A percentile compares a stretch with the other conserved stretches of the same genome.
Conservation (phyloP, 108 stramenopile genomes). For the Pseudonitzschia multistriata region DNA sequence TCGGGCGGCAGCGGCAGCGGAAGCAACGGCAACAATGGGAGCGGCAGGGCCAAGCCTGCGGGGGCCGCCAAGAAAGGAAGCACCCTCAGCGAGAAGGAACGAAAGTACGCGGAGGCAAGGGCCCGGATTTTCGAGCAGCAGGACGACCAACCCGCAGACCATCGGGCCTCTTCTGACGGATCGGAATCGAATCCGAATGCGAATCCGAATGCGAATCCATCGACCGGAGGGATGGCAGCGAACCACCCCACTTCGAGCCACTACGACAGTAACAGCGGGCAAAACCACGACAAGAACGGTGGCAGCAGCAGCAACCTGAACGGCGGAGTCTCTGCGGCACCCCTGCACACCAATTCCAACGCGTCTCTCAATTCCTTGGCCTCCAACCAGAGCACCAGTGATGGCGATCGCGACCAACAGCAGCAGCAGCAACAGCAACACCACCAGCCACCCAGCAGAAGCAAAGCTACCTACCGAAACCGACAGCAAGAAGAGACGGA, state of each 20-base stretch:
- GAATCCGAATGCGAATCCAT: no score
- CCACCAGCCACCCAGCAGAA: no score
- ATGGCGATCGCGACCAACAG: constrained; percentile 7
- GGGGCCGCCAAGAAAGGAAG: constrained; percentile 7
- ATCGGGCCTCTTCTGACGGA: no score
- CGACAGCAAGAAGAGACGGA: constrained; percentile 78
- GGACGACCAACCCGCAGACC: no score
- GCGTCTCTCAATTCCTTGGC: constrained; percentile 1
- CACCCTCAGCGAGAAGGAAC: constrained; percentile 79
- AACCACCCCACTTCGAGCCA: not conserved
- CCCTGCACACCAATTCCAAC: not conserved
- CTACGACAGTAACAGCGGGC: not conserved
- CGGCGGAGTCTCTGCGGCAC: not conserved
- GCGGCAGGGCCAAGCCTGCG: not conserved
- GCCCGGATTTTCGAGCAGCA: constrained; percentile 82
- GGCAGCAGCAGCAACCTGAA: not conserved
- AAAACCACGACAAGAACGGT: not conserved
- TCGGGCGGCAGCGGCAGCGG: constrained; percentile 2
- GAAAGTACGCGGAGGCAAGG: constrained; percentile 87
- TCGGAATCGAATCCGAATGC: no score
- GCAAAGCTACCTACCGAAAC: constrained; percentile 82
- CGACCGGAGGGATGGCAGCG: no score
- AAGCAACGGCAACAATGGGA: not conserved
- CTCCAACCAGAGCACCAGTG: not conserved
- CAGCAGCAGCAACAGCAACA: constrained; percentile 15